phyloP scores from a whole-genome alignment of 306 rosid genomes.

The Mimosa pudica region DNA sequence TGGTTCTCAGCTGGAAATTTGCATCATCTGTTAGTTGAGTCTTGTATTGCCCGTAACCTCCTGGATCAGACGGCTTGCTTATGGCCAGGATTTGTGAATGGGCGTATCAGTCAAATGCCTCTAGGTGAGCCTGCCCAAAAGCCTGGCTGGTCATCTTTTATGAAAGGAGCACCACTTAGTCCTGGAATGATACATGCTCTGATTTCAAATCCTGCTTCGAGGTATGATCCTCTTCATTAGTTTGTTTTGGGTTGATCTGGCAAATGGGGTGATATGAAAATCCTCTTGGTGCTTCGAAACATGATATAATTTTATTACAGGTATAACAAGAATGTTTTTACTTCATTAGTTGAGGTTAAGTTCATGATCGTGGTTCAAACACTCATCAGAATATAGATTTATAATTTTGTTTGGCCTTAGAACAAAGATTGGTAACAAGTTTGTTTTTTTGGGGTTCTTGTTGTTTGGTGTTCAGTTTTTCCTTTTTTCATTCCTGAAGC shows the following conservation, averaged over 20 bases:
- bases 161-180: slow-evolving; percentile 58
- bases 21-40: slow-evolving; percentile 81
- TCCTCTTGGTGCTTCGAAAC: background rate
- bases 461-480: slow-evolving; percentile 34
- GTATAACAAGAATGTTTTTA: slow-evolving; percentile 17
- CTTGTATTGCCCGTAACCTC: slow-evolving; percentile 66
- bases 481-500: slow-evolving; percentile 66
- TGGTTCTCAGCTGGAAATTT: slow-evolving; percentile 61
- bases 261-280: slow-evolving; percentile 16
- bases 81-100: slow-evolving; percentile 72
- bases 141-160: slow-evolving; percentile 65
- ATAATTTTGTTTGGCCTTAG: background rate
- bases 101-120: slow-evolving; percentile 58
- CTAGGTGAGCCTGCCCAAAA: slow-evolving; percentile 53
- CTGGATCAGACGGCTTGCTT: slow-evolving; percentile 78
- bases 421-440: slow-evolving; percentile 21
- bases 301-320: slow-evolving; percentile 15
- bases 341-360: slow-evolving; percentile 28
- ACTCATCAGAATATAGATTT: slow-evolving; percentile 4
- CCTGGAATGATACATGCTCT: slow-evolving; percentile 51
- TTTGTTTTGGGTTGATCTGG: slow-evolving; percentile 13
- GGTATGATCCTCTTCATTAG: slow-evolving; percentile 41
- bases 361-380: slow-evolving; percentile 5
- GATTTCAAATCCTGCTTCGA: slow-evolving; percentile 69
- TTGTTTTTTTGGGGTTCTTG: background rate